Evolutionary conservation across 441 rosid genomes (phyloP).

Genomic region (Capsella rubella): DNA sequence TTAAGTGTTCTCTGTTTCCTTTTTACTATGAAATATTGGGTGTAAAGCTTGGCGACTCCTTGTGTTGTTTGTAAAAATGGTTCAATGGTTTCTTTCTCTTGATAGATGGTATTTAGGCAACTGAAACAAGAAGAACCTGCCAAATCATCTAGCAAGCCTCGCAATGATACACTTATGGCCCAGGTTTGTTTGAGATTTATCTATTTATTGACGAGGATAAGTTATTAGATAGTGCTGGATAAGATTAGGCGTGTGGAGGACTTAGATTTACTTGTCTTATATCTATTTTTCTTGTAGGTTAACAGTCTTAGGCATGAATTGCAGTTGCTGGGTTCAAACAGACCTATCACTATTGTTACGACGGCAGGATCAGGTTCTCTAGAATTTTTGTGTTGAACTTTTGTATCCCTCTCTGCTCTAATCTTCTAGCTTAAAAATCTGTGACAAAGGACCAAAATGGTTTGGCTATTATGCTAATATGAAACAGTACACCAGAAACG

Average conservation of each 20-base stretch:
- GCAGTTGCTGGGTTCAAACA: conserved; percentile 59
- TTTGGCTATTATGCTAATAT: conserved; percentile 21
- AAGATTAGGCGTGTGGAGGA: neutral
- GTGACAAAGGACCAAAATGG: neutral
- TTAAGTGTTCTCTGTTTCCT: no score
- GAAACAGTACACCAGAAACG: neutral
- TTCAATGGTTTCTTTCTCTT: neutral
- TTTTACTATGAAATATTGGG: no score
- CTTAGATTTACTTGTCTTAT: conserved; percentile 14
- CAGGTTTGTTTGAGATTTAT: conserved; percentile 41
- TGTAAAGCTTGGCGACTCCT: neutral
- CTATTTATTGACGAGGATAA: neutral
- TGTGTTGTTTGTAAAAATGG: neutral
- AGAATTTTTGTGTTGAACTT: conserved; percentile 24
- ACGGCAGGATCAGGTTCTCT: conserved; percentile 70
- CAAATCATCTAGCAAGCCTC: conserved; percentile 45
- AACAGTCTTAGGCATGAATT: conserved; percentile 74
- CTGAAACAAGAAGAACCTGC: conserved; percentile 44
- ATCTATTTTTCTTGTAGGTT: conserved; percentile 59
- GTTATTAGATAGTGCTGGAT: neutral
- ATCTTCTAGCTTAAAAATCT: neutral
- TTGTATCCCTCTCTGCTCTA: conserved; percentile 17
- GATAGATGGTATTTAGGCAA: conserved; percentile 39
- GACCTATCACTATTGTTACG: conserved; percentile 78
- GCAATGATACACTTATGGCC: conserved; percentile 41